These are phyloP conservation scores for Alternaria incomplexa DNA, from an alignment of 2,329 filamentous ascomycete species.

Conservation along the genomic window DNA sequence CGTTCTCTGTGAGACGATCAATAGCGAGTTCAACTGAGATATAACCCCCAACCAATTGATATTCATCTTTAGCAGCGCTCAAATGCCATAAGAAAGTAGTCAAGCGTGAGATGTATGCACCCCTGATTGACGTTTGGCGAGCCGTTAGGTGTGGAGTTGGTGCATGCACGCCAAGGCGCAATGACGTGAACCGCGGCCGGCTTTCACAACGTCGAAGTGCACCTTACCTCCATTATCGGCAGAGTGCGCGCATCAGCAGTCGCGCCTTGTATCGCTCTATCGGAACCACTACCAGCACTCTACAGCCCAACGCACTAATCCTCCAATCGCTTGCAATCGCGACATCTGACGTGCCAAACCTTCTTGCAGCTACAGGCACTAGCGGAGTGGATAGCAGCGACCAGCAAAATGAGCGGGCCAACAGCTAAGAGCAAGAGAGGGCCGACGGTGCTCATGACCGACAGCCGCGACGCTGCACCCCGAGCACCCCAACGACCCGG, in stretches of 20 bases:
- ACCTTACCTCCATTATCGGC: neutral
- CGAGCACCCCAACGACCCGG: slow-evolving; percentile 31
- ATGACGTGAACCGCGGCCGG: slow-evolving; percentile 26
- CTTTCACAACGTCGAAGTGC: slow-evolving; percentile 12
- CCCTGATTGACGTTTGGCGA: slow-evolving; percentile 9
- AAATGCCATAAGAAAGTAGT: neutral
- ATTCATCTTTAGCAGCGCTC: neutral
- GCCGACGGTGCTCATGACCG: slow-evolving; percentile 58
- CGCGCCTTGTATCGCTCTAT: neutral
- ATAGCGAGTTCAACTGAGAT: neutral
- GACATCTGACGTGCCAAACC: neutral
- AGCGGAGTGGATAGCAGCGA: slow-evolving; percentile 11
- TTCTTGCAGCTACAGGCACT: slow-evolving; percentile 10
- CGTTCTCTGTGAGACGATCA: slow-evolving; percentile 1
- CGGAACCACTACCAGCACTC: neutral
- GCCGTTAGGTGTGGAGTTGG: slow-evolving; percentile 15
- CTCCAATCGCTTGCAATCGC: neutral
- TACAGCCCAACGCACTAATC: neutral
- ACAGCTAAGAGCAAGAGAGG: slow-evolving; percentile 48
- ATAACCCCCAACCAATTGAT: neutral
- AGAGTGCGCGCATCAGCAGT: slow-evolving; percentile 3
- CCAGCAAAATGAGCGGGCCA: slow-evolving; percentile 38
- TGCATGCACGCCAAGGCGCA: slow-evolving; percentile 14
- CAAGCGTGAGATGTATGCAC: neutral
- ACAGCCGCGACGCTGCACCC: slow-evolving; percentile 58